phyloP scores from a whole-genome alignment of 441 rosid genomes.

The Viola pubescens region DNA sequence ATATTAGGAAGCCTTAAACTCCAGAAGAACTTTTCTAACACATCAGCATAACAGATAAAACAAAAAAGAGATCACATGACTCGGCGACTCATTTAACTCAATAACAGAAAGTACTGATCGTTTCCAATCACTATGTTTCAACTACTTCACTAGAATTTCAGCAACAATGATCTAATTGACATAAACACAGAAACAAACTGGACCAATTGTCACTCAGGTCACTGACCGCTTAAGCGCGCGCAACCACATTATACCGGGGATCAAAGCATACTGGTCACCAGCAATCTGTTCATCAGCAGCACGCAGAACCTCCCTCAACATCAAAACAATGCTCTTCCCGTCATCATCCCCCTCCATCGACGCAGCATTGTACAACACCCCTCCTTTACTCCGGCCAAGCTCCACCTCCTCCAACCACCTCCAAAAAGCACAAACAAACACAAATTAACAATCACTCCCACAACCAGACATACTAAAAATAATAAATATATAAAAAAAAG shows the following conservation, averaged over 20 bases:
- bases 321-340: constrained; percentile 43
- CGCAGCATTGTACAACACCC: constrained; percentile 33
- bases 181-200: background rate
- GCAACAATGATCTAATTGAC: too few relatives aligned
- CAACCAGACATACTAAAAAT: background rate
- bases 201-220: constrained; percentile 5
- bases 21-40: background rate
- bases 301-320: constrained; percentile 44
- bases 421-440: constrained; percentile 11
- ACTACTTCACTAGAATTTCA: too few relatives aligned
- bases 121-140: too few relatives aligned
- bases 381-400: constrained; percentile 14
- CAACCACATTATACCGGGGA: constrained; percentile 84
- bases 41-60: background rate
- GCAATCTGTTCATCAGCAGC: constrained; percentile 56
- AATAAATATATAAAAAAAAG: background rate
- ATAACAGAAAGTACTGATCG: background rate
- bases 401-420: constrained; percentile 59
- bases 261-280: constrained; percentile 75
- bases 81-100: background rate
- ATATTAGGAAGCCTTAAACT: background rate
- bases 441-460: background rate
- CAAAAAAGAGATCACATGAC: background rate
- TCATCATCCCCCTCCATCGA: constrained; percentile 19
- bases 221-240: constrained; percentile 73